Evolutionary conservation across 176 grass and related monocot species (phyloP).

Genomic region (Oryza meyeriana): DNA sequence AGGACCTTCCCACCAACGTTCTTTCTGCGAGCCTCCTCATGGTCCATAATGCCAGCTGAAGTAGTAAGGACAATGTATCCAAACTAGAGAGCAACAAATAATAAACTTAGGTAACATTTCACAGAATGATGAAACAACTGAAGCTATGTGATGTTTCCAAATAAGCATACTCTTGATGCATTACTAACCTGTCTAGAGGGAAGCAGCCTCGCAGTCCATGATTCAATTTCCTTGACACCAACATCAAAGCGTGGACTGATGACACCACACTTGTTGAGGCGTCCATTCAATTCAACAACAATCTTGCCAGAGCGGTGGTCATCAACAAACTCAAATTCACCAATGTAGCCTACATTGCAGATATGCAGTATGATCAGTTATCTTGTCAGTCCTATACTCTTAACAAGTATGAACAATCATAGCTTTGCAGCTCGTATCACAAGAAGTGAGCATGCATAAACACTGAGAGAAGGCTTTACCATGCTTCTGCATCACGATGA

Average conservation of each 20-base stretch:
- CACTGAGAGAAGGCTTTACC: conserved; percentile 30
- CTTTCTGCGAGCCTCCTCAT: conserved; percentile 76
- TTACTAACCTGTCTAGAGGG: conserved; percentile 54
- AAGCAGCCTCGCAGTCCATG: conserved; percentile 60
- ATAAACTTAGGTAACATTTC: not conserved
- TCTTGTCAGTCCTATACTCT: not conserved
- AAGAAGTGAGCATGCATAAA: not conserved
- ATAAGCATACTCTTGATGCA: not conserved
- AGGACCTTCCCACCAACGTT: conserved; percentile 74
- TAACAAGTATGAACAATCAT: not conserved
- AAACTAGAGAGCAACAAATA: conserved; percentile 43
- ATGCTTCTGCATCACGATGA: conserved; percentile 78
- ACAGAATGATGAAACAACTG: not conserved
- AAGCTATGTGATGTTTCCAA: not conserved
- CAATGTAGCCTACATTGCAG: conserved; percentile 49
- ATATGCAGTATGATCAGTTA: not conserved
- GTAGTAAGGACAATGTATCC: conserved; percentile 78
- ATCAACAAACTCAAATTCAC: conserved; percentile 65
- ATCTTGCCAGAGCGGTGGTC: conserved; percentile 64
- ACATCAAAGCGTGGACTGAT: conserved; percentile 73
- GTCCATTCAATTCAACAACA: conserved; percentile 61
- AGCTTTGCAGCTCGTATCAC: not conserved
- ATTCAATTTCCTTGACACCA: conserved; percentile 70
- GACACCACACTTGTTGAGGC: conserved; percentile 70
- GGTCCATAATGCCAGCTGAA: conserved; percentile 81